Base-by-base conservation (phyloP, 2,329 filamentous ascomycete species). In the Cytospora piceae region DNA sequence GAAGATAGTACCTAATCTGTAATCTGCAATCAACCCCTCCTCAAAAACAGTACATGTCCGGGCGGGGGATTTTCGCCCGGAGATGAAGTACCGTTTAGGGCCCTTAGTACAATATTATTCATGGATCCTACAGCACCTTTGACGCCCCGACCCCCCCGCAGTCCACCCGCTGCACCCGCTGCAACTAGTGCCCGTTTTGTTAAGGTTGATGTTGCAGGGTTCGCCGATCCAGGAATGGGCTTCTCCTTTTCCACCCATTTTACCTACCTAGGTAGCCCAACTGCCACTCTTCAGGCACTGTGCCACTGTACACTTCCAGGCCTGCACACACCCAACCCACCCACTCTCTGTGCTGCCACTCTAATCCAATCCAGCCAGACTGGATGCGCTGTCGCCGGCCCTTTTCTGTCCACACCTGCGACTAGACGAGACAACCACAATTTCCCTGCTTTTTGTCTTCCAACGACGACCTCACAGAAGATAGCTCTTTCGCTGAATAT, bases 401-500 rank as follows among this genome's bases (percentile, higher is more conserved):
- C 46, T 49, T 49, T 49, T 49, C 46, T 49, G 46, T 49, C 46
- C 46, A 49, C n/a, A 49, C 46, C 46, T 49, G 46, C 46, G 46
- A 49, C 46, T 24, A 14, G 39, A 42, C 42, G n/a, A n/a, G 20
- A 46, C 46, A 22, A 24, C 46, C n/a, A 49, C 46, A 49, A 49
- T 37, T n/a, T 24, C 20, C 46, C 46, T 49, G n/a, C 46, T 49
- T 49, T 24, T 11, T 46, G 46, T 24, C 11, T 7, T 20, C 46
- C 46, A 49, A 49, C 46, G 1, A 24, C n/a, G 46, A 12, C 46
- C n/a, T 49, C 22, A 49, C 46, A 24, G 46, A 24, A 49, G 22
- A 24, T 14, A 22, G n/a, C n/a, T 49, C 46, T 49, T 24, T 49
- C 11, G 34, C 34, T 49, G 46, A 11, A 12, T 49, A 20, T 24